phyloP scores from a whole-genome alignment of 202 grass and related monocot species.

The Tripidium arundinaceum region DNA sequence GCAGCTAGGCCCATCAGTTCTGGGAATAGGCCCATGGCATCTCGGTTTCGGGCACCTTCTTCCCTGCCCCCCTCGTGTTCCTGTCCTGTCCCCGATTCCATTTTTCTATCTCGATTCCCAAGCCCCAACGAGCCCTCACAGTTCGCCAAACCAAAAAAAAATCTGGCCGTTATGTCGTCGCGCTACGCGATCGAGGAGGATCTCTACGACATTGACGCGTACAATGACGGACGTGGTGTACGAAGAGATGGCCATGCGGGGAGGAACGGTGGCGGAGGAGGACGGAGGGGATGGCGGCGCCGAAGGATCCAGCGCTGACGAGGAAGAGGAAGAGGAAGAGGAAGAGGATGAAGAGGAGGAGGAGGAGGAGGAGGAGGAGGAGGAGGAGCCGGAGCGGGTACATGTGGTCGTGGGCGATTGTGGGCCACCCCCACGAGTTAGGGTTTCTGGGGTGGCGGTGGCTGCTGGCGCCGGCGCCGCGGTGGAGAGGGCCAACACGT shows the following conservation, averaged over 20 bases:
- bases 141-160: no score
- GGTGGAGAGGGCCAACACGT: constrained; percentile 1
- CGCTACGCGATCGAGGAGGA: not conserved
- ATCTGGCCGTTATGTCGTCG: not conserved
- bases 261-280: not conserved
- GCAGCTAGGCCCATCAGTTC: no score
- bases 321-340: not conserved
- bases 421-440: not conserved
- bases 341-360: not conserved
- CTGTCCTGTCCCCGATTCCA: no score
- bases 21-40: no score
- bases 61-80: no score
- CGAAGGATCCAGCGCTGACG: not conserved
- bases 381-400: not conserved
- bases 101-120: no score
- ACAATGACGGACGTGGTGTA: constrained; percentile 9
- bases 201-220: not conserved
- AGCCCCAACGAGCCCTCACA: no score
- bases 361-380: not conserved
- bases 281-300: not conserved
- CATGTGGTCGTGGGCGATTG: constrained; percentile 6
- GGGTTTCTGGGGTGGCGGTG: constrained; percentile 12
- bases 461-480: not conserved
- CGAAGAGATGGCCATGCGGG: not conserved
- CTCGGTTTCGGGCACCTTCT: no score